Evolutionary conservation across 2,329 filamentous ascomycete genomes (phyloP), one percentile per base, ranked within the genome.

Genomic region (Paecilomyces sp.): DNA sequence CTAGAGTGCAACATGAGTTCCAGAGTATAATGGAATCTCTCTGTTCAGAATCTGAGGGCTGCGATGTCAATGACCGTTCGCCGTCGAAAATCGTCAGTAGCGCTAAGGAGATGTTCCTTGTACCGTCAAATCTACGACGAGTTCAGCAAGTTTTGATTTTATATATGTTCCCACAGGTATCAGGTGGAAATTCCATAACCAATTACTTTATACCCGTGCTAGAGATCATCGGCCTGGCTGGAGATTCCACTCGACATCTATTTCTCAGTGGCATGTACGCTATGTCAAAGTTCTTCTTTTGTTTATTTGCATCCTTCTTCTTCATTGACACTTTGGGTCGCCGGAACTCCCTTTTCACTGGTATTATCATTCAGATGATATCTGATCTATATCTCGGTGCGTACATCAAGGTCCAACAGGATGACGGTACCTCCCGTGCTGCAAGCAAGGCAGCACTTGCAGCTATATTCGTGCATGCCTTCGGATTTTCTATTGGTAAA

Each of bases 301-400:
- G 71, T 5, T 57, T 80, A 1, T 72, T 76, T 11, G 76, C 77
- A 3, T 73, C 72, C 1, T 75, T 81, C 59, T 76, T 80, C 64
- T 74, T 80, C 60, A 72, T 79, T 24, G 78, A 80, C 56, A 75
- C 74, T 9, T 66, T 81, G 3, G 78, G 79, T 1, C 71, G 76
- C 11, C 69, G 75, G 12, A 71, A 68, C 18, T 73, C 70, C 5
- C 68, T 79, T 0, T 75, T 79, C 25, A 60, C 74, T 1, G 73
- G 73, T 2, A 71, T 71, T 56, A 65, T 60, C 11, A 61, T 75
- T 0, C 78, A 81, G 63, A 70, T 78, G 65, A 63, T 77, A 1
- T 74, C 76, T 0, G 67, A 80, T 61, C 65, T 76, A 3, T 80
- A 78, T 57, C 65, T 80, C 1, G 77, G 70, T 3, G 68, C 73